Evolutionary conservation across 768 basidiomycete genomes (phyloP).

Genomic region (Phlebiopsis flavidoalba): DNA sequence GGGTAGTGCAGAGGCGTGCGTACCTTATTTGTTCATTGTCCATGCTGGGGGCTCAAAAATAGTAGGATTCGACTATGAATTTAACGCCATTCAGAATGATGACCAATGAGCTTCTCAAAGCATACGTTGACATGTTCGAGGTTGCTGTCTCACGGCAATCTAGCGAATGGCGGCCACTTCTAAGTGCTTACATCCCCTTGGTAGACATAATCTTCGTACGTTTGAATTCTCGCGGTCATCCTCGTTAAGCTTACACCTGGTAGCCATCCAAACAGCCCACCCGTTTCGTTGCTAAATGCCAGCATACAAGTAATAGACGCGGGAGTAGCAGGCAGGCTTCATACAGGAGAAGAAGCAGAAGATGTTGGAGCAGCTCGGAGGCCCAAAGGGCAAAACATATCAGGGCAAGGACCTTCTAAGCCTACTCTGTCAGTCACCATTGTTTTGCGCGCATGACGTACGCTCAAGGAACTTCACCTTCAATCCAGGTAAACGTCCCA

Average conservation of each 20-base stretch:
- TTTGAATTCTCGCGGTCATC: neutral
- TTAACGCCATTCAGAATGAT: slow-evolving; percentile 78
- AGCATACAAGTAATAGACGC: slow-evolving; percentile 58
- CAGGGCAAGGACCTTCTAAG: slow-evolving; percentile 73
- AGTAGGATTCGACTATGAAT: slow-evolving; percentile 80
- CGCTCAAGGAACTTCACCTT: neutral
- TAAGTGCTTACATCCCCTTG: slow-evolving; percentile 56
- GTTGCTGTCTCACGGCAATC: slow-evolving; percentile 63
- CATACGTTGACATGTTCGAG: slow-evolving; percentile 85
- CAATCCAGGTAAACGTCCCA: slow-evolving; percentile 71
- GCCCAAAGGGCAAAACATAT: slow-evolving; percentile 45
- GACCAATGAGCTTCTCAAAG: slow-evolving; percentile 71
- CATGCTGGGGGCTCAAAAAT: neutral
- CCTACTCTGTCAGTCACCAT: slow-evolving; percentile 55
- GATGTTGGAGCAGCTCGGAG: slow-evolving; percentile 50
- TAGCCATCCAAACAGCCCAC: slow-evolving; percentile 55
- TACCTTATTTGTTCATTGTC: slow-evolving; percentile 1
- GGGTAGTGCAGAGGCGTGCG: no score
- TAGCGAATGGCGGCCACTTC: slow-evolving; percentile 35
- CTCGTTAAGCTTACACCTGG: neutral
- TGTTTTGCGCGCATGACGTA: neutral
- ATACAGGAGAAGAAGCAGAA: slow-evolving; percentile 77
- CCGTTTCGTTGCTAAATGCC: slow-evolving; percentile 49
- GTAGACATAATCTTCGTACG: slow-evolving; percentile 52
- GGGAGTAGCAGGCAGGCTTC: slow-evolving; percentile 66